These are phyloP conservation scores for Sporothrix sp. DNA, from an alignment of 2,329 filamentous ascomycete species.

Conservation along the genomic window DNA sequence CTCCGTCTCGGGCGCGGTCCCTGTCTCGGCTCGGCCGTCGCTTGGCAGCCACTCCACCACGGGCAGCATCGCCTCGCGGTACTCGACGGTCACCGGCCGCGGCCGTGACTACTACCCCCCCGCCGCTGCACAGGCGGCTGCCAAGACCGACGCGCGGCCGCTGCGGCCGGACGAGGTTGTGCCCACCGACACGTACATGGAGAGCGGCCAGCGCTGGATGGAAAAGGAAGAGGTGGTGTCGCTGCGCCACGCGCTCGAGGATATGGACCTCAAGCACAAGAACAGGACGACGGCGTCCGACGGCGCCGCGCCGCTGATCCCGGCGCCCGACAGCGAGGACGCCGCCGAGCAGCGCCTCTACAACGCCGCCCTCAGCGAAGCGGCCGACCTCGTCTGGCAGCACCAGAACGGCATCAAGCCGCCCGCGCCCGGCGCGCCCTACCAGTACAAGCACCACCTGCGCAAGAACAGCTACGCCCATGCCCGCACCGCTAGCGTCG, in stretches of 20 bases:
- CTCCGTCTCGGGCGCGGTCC: too few species aligned
- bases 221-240: constrained; percentile 68
- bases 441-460: constrained; percentile 58
- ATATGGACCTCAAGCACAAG: constrained; percentile 49
- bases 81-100: constrained; percentile 35
- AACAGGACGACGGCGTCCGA: constrained; percentile 12
- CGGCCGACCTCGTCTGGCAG: constrained; percentile 68
- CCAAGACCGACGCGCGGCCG: constrained; percentile 22
- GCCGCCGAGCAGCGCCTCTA: constrained; percentile 50
- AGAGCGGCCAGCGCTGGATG: constrained; percentile 66
- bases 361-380: constrained; percentile 63
- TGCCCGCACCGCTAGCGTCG: constrained; percentile 51
- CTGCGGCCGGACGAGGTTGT: constrained; percentile 52
- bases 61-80: constrained; percentile 40
- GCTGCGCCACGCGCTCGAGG: constrained; percentile 61
- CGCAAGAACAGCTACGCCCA: constrained; percentile 63
- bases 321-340: constrained; percentile 37
- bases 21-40: constrained; percentile 7
- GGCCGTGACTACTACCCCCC: constrained; percentile 45
- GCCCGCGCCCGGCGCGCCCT: constrained; percentile 52
- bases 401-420: constrained; percentile 53
- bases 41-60: constrained; percentile 31
- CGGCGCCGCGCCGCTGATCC: constrained; percentile 1
- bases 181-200: constrained; percentile 59
- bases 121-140: constrained; percentile 16